Conservation (phyloP, 768 basidiomycete genomes). For the Boletales sp. region DNA sequence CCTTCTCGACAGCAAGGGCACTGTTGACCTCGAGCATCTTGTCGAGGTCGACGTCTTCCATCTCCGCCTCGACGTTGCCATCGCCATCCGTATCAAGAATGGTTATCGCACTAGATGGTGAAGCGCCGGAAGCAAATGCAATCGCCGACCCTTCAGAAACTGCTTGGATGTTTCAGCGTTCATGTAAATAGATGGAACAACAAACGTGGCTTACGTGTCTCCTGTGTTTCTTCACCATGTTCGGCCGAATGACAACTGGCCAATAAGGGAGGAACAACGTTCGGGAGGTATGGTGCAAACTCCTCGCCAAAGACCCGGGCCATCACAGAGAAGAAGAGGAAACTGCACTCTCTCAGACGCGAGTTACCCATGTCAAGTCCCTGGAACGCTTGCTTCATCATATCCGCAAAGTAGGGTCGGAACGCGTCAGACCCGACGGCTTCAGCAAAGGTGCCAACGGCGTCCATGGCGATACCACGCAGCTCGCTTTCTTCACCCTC, state of each 20-base stretch:
- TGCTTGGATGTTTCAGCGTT: background rate
- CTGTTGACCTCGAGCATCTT: constrained; percentile 91
- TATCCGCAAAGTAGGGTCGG: constrained; percentile 91
- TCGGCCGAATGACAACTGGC: constrained; percentile 81
- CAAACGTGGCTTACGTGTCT: constrained; percentile 38
- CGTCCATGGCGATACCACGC: constrained; percentile 97
- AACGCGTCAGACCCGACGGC: constrained; percentile 93
- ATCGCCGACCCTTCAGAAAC: constrained; percentile 54
- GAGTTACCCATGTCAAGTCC: constrained; percentile 85
- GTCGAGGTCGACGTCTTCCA: constrained; percentile 79
- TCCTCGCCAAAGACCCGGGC: constrained; percentile 95
- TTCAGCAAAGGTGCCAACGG: constrained; percentile 97
- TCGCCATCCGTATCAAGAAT: constrained; percentile 54
- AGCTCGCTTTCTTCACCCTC: constrained; percentile 93
- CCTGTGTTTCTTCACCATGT: constrained; percentile 54
- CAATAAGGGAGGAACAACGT: constrained; percentile 83
- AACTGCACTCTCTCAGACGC: constrained; percentile 89
- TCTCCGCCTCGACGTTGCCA: constrained; percentile 56
- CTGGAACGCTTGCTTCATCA: constrained; percentile 94
- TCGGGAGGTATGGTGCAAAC: constrained; percentile 82
- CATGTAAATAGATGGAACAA: background rate
- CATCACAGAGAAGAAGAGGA: constrained; percentile 98
- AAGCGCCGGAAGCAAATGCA: constrained; percentile 71
- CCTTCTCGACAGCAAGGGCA: constrained; percentile 97
- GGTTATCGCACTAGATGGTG: constrained; percentile 66